phyloP scores from a whole-genome alignment of 2,329 filamentous ascomycete genomes.

The Exophiala bonariae region DNA sequence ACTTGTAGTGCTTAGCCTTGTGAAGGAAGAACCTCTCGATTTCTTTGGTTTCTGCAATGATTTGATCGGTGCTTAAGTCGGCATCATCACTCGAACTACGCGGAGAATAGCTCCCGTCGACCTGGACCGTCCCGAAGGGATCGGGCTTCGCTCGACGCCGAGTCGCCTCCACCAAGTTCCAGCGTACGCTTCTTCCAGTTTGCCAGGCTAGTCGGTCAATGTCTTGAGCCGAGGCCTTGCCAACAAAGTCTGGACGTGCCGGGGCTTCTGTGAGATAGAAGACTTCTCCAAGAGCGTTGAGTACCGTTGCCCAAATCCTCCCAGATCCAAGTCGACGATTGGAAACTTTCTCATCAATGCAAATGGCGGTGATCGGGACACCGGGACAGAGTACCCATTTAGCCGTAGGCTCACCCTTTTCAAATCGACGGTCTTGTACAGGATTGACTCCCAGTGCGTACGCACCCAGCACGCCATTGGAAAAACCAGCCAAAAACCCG shows the following conservation, averaged over 20 bases:
- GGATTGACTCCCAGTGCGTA: constrained; percentile 71
- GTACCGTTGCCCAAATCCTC: constrained; percentile 84
- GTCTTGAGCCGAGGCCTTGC: constrained; percentile 50
- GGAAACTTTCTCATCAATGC: constrained; percentile 80
- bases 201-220: constrained; percentile 72
- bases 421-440: constrained; percentile 62
- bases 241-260: constrained; percentile 51
- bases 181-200: constrained; percentile 74
- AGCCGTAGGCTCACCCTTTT: constrained; percentile 76
- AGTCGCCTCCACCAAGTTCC: constrained; percentile 78
- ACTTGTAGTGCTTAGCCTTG: constrained; percentile 75
- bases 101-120: constrained; percentile 76
- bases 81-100: constrained; percentile 73
- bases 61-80: constrained; percentile 68
- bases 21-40: constrained; percentile 74
- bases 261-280: constrained; percentile 79
- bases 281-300: constrained; percentile 91
- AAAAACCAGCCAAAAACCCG: constrained; percentile 80
- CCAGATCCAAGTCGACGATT: constrained; percentile 66
- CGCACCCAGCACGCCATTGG: constrained; percentile 76
- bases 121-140: constrained; percentile 66
- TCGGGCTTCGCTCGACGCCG: constrained; percentile 71
- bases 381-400: constrained; percentile 90
- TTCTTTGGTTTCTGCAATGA: constrained; percentile 74
- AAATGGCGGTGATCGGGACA: constrained; percentile 82